phyloP scores from a whole-genome alignment of 129 eudicot species.

The Oenanthe sinensis region DNA sequence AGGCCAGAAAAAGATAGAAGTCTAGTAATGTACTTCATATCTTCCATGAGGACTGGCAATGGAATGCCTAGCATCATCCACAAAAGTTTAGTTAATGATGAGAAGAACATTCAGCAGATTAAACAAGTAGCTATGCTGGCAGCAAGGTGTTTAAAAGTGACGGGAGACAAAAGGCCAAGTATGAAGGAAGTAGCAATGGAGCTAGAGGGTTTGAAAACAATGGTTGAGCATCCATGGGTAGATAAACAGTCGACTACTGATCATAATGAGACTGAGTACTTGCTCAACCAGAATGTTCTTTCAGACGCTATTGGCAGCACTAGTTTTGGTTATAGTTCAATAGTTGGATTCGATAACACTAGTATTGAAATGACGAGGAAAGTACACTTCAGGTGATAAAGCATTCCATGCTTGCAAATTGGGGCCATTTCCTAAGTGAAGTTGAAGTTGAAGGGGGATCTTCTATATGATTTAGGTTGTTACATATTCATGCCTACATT shows the following conservation, averaged over 20 bases:
- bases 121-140: background rate
- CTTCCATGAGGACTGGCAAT: no score
- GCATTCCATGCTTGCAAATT: background rate
- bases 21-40: no score
- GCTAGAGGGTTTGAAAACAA: background rate
- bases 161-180: background rate
- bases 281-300: background rate
- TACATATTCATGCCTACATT: no score
- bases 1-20: no score
- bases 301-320: background rate
- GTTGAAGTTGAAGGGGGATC: no score
- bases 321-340: background rate
- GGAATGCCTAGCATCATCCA: no score
- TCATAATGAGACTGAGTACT: background rate
- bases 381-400: background rate
- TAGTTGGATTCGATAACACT: background rate
- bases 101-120: no score
- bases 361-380: background rate
- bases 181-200: constrained; percentile 3
- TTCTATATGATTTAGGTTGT: no score
- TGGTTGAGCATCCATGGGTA: constrained; percentile 6
- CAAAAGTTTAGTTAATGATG: no score
- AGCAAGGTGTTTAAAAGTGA: background rate
- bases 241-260: background rate
- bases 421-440: no score